phyloP scores from a whole-genome alignment of 2,329 filamentous ascomycete genomes.

The Monilinia vaccinii-corymbosi region DNA sequence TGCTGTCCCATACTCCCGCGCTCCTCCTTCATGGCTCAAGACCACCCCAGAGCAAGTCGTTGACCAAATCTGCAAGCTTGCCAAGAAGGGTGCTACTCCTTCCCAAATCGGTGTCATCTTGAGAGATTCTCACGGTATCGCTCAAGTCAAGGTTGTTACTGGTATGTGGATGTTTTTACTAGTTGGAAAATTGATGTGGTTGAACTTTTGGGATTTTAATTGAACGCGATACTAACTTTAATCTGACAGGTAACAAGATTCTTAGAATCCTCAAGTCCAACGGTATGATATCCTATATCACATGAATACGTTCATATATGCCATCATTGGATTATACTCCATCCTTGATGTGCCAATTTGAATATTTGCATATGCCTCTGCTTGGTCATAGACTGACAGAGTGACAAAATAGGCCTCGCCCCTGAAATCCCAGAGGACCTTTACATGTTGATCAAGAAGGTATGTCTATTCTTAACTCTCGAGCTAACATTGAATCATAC shows the following conservation, averaged over 20 bases:
- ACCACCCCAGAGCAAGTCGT: conserved; percentile 97
- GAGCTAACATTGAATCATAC: conserved; percentile 4
- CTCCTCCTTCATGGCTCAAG: conserved; percentile 92
- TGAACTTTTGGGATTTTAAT: background rate
- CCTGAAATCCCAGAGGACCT: conserved; percentile 99
- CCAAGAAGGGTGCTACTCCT: conserved; percentile 96
- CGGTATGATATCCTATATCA: conserved; percentile 57
- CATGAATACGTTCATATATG: conserved; percentile 14
- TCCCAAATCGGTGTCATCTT: conserved; percentile 99
- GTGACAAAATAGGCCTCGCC: conserved; percentile 80
- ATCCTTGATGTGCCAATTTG: conserved; percentile 18
- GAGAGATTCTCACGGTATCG: conserved; percentile 94
- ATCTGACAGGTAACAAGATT: conserved; percentile 85
- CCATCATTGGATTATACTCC: conserved; percentile 29
- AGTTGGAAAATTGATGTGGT: background rate
- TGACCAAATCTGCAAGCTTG: conserved; percentile 98
- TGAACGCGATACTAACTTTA: conserved; percentile 17
- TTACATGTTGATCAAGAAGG: conserved; percentile 99
- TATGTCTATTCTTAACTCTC: conserved; percentile 33
- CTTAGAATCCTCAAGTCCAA: conserved; percentile 96
- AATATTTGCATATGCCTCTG: conserved; percentile 57
- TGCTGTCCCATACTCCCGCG: conserved; percentile 93
- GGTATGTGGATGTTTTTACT: conserved; percentile 51
- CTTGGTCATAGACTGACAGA: conserved; percentile 87
- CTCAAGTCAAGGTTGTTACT: conserved; percentile 95